Conservation (phyloP, 169 alveolate species). For the Eimeria brunetti region DNA sequence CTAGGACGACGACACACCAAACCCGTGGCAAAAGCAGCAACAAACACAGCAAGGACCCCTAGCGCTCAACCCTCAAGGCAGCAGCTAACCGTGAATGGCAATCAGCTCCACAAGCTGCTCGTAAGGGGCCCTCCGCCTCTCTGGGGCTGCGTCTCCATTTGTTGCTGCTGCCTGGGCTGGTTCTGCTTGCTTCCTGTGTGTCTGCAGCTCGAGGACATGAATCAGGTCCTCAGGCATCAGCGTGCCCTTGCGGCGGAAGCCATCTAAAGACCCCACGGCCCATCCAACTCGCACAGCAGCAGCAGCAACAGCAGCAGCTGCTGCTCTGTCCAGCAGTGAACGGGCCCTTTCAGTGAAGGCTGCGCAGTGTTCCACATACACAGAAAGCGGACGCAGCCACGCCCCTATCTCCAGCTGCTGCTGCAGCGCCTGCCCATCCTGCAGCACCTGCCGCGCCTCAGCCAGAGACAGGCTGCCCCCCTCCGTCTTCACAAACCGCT, state of each 20-base stretch:
- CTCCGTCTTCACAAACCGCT: conserved; percentile 74
- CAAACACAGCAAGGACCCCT: neutral
- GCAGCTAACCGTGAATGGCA: conserved; percentile 53
- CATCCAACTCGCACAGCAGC: conserved; percentile 75
- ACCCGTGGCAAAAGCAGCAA: conserved; percentile 15
- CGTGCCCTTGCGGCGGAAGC: conserved; percentile 76
- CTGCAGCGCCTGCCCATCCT: conserved; percentile 78
- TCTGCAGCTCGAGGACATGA: conserved; percentile 75
- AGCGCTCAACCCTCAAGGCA: neutral
- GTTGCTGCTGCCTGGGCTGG: conserved; percentile 5
- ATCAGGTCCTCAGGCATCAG: conserved; percentile 71
- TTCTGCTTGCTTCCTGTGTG: conserved; percentile 43
- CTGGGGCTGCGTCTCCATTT: conserved; percentile 72
- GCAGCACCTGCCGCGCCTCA: conserved; percentile 76
- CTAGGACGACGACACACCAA: neutral
- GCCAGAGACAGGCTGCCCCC: conserved; percentile 72
- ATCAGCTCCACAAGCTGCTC: conserved; percentile 65
- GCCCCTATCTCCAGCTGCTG: conserved; percentile 64
- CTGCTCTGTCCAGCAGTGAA: conserved; percentile 72
- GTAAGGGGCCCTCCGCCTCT: conserved; percentile 48
- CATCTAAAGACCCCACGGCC: conserved; percentile 79
- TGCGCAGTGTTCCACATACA: conserved; percentile 62
- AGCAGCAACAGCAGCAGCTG: conserved; percentile 78
- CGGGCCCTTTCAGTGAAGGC: conserved; percentile 66
- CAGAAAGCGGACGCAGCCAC: conserved; percentile 60